Percentiles rank a stretch among this genome's conserved stretches.
Evolutionary conservation across 2,329 filamentous ascomycete species (phyloP).

Genomic region (Annulohypoxylon truncatum): DNA sequence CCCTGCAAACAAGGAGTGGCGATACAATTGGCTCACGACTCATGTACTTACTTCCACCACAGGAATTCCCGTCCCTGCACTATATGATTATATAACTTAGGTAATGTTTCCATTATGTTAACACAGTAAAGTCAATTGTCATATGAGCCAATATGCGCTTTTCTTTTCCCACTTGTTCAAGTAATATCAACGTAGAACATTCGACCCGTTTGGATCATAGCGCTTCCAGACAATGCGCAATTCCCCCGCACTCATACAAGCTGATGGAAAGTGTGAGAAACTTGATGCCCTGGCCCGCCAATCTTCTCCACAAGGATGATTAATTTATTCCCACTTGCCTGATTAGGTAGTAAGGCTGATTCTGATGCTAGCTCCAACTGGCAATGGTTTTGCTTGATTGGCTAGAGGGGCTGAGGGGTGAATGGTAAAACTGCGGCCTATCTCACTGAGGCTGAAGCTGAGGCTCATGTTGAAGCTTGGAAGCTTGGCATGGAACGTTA

Average conservation of each 20-base stretch:
- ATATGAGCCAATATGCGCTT: neutral
- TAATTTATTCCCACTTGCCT: slow-evolving; percentile 27
- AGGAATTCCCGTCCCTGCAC: neutral
- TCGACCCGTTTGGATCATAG: neutral
- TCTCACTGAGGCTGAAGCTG: slow-evolving; percentile 31
- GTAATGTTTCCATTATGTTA: neutral
- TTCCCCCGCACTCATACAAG: neutral
- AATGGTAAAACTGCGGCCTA: slow-evolving; percentile 18
- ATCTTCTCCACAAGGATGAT: slow-evolving; percentile 16
- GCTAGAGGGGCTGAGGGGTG: too few relatives aligned
- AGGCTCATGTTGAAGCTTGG: slow-evolving; percentile 12
- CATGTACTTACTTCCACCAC: neutral
- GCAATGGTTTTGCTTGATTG: slow-evolving; percentile 15
- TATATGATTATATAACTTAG: neutral
- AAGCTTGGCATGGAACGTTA: slow-evolving; percentile 15
- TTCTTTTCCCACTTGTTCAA: neutral
- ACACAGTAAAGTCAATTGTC: neutral
- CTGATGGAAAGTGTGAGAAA: slow-evolving; percentile 14
- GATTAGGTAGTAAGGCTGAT: slow-evolving; percentile 34
- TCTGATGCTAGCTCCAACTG: slow-evolving; percentile 11
- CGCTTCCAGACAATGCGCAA: neutral
- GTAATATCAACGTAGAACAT: neutral
- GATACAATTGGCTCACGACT: slow-evolving; percentile 13
- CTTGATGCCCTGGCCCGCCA: slow-evolving; percentile 1
- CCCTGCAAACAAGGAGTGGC: slow-evolving; percentile 1